Evolutionary conservation across 1,284 basidiomycete species (phyloP), one percentile per base, ranked within the genome.

Genomic region (Gymnopus androsaceus): DNA sequence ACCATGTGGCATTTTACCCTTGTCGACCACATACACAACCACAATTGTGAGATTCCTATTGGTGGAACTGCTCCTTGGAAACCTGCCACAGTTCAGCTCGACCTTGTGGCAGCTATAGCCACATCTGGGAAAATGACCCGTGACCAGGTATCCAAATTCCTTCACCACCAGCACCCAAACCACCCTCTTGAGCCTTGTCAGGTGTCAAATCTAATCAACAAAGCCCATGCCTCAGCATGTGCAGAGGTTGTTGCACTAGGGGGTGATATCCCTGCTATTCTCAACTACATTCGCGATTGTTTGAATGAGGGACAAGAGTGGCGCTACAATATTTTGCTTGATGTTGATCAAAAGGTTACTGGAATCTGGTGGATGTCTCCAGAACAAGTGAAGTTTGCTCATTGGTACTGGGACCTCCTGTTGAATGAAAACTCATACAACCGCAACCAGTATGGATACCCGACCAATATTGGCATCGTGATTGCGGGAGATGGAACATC

Each of bases 291-390:
- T 11, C 50, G 57, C n/a, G 40, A 57, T 27, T 37, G 56, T 30
- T 57, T 56, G 17, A 28, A 54, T 3, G 42, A 50, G 11, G 60
- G 59, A 23, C 58, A 57, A 27, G 54, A 57, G 0, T 71, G 69
- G 69, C 30, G 38, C 11, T 65, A 54, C 42, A 28, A 65, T 14
- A n/a, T 69, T 2, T 48, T 57, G 34, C 28, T 67, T 2, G 61
- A 70, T 44, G 63, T 66, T 14, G 27, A 61, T 4, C 55, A 60
- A 33, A 56, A 59, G 2, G 54, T 67, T n/a, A 62, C 51, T 15
- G 64, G 19, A 0, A 3, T 71, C 7, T 71, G 59, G 60, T 72
- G 69, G 69, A 64, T 67, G 41, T 69, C 66, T 12, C 66, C 67
- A n/a, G 42, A 28, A 2, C 70, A 73, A 55, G 62, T 44, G 0